Evolutionary conservation across 768 basidiomycete genomes (phyloP).

Genomic region (Pleurotus citrinopileatus): DNA sequence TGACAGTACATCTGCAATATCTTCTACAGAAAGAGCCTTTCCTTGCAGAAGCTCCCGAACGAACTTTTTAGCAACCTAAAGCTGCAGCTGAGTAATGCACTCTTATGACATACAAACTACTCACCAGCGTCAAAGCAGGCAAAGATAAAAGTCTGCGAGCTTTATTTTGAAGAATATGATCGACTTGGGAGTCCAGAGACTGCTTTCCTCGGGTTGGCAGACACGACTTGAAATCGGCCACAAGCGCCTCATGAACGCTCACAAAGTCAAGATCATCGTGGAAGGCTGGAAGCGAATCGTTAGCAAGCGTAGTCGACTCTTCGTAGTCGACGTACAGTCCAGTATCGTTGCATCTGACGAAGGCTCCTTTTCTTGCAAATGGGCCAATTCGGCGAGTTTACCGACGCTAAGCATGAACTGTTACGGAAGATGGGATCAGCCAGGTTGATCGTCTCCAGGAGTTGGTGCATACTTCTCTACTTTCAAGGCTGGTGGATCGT

Average conservation of each 20-base stretch:
- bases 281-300: constrained; percentile 52
- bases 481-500: constrained; percentile 52
- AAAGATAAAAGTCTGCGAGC: constrained; percentile 45
- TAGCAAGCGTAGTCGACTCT: constrained; percentile 7
- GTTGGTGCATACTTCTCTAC: constrained; percentile 66
- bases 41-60: constrained; percentile 72
- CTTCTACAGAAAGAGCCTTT: constrained; percentile 72
- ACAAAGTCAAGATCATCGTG: constrained; percentile 88
- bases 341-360: constrained; percentile 47
- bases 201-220: constrained; percentile 53
- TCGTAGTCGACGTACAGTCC: constrained; percentile 42
- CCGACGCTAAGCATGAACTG: constrained; percentile 91
- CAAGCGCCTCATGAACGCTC: constrained; percentile 73
- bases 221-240: constrained; percentile 56
- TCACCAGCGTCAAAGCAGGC: constrained; percentile 51
- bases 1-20: constrained; percentile 78
- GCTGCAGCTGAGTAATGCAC: background rate
- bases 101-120: constrained; percentile 11
- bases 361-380: constrained; percentile 59
- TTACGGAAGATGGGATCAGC: constrained; percentile 11
- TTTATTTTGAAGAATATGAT: constrained; percentile 54
- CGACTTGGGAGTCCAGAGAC: constrained; percentile 66
- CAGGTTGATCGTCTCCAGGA: background rate
- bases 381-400: constrained; percentile 80
- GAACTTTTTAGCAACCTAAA: constrained; percentile 67